These are phyloP conservation scores for Alternaria brassicae DNA, from an alignment of 2,329 filamentous ascomycete genomes.

Conservation along the genomic window DNA sequence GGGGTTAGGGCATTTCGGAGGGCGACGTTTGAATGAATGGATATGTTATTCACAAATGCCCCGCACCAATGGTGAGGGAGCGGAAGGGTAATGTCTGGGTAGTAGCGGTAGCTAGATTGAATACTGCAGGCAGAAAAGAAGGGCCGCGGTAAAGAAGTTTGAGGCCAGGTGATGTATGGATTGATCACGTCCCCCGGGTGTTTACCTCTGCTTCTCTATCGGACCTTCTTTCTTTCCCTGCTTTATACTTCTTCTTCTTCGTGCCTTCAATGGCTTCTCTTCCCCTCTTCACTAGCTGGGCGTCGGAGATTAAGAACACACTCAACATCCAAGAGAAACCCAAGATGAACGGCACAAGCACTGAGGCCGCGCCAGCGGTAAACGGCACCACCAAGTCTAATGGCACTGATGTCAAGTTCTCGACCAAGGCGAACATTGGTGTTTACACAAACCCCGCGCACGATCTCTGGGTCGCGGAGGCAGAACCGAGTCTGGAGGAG, in stretches of 20 bases:
- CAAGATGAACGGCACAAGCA: constrained; percentile 7
- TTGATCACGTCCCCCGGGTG: neutral
- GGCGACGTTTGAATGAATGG: constrained; percentile 4
- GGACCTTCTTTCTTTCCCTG: neutral
- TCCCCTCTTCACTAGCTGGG: constrained; percentile 8
- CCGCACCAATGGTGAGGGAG: constrained; percentile 11
- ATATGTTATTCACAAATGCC: constrained; percentile 7
- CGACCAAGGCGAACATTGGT: constrained; percentile 85
- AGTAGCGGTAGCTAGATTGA: neutral
- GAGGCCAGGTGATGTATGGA: constrained; percentile 4
- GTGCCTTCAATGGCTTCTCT: constrained; percentile 2
- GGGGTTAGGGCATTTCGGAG: constrained; percentile 2
- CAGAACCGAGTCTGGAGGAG: constrained; percentile 76
- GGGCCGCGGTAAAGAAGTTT: constrained; percentile 1
- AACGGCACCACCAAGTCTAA: constrained; percentile 1
- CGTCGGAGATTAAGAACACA: neutral
- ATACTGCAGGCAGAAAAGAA: neutral
- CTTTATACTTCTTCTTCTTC: neutral
- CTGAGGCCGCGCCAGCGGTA: constrained; percentile 7
- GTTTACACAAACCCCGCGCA: constrained; percentile 95
- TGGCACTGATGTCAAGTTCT: constrained; percentile 50
- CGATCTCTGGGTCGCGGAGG: constrained; percentile 85
- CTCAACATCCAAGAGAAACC: neutral
- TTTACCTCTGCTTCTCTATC: neutral
- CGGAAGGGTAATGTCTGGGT: constrained; percentile 13